Evolutionary conservation across 1,284 basidiomycete species (phyloP).

Genomic region (Rhodotorula sp.): DNA sequence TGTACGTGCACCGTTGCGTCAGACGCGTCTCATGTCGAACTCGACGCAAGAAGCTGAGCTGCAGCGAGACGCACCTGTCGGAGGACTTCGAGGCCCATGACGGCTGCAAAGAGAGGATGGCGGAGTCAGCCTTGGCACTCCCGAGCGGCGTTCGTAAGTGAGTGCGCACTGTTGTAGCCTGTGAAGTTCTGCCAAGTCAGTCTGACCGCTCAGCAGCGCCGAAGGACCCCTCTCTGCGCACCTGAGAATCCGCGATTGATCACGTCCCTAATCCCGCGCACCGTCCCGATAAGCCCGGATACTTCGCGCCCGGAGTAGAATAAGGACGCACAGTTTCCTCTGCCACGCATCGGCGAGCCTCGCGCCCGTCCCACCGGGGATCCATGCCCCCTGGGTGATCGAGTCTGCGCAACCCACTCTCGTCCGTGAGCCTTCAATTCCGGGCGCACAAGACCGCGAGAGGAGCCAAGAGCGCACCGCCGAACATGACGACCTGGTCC

Average conservation of each 20-base stretch:
- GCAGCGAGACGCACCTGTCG: conserved; percentile 60
- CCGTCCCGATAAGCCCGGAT: background rate
- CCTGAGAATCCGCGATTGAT: conserved; percentile 41
- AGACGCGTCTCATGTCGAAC: background rate
- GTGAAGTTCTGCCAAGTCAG: background rate
- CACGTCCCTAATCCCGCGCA: conserved; percentile 25
- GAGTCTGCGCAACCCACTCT: conserved; percentile 25
- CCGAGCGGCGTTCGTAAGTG: rapidly evolving
- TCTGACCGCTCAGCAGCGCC: no score
- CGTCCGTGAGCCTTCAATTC: background rate
- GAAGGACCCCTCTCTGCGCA: background rate
- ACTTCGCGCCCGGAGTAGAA: no score
- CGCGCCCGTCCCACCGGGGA: conserved; percentile 33
- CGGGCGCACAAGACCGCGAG: rapidly evolving
- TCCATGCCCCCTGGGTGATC: conserved; percentile 40
- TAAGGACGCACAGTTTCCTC: conserved; percentile 35
- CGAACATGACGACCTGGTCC: conserved; percentile 32
- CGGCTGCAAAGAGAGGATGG: background rate
- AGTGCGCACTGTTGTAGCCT: conserved; percentile 36
- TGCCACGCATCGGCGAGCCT: conserved; percentile 36
- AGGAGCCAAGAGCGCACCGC: conserved; percentile 15
- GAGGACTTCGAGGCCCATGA: conserved; percentile 69
- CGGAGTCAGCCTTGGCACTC: background rate
- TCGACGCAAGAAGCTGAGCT: background rate
- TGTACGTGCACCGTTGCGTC: no score